Percentiles rank a stretch among this genome's conserved stretches.
Conservation (phyloP, 2,329 filamentous ascomycete species). For the Arthrobotrys conoides region DNA sequence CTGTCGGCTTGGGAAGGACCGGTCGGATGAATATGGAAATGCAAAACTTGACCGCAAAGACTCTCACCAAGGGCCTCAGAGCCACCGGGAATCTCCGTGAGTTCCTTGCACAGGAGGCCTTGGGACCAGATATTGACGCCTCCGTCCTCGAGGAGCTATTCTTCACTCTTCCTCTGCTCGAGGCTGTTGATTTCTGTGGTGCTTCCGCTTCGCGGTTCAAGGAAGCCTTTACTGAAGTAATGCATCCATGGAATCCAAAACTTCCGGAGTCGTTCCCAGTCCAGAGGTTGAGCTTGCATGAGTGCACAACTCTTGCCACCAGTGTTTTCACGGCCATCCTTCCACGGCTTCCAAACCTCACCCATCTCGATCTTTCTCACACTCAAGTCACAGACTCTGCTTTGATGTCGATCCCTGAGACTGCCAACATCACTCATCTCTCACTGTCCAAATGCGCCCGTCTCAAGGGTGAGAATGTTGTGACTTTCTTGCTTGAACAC, state of each 20-base stretch:
- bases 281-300: conserved; percentile 80
- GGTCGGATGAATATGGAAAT: conserved; percentile 81
- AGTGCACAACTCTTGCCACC: conserved; percentile 79
- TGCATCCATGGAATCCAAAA: conserved; percentile 69
- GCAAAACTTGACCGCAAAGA: conserved; percentile 81
- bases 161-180: conserved; percentile 75
- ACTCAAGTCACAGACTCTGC: conserved; percentile 82
- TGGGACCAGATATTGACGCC: conserved; percentile 81
- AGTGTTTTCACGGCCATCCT: conserved; percentile 78
- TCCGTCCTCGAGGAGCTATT: conserved; percentile 80
- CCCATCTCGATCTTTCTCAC: conserved; percentile 84
- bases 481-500: conserved; percentile 79
- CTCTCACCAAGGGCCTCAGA: conserved; percentile 78
- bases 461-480: conserved; percentile 76
- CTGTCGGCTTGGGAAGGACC: conserved; percentile 80
- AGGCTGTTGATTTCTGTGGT: conserved; percentile 82
- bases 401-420: conserved; percentile 78
- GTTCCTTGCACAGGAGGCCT: conserved; percentile 83
- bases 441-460: conserved; percentile 83
- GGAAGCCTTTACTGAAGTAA: conserved; percentile 74
- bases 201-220: conserved; percentile 79
- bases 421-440: conserved; percentile 81
- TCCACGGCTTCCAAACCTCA: conserved; percentile 78
- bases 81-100: conserved; percentile 81
- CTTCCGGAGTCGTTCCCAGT: conserved; percentile 74